Evolutionary conservation across 208 protist genomes (phyloP).

Genomic region (Acanthamoeba healyi): DNA sequence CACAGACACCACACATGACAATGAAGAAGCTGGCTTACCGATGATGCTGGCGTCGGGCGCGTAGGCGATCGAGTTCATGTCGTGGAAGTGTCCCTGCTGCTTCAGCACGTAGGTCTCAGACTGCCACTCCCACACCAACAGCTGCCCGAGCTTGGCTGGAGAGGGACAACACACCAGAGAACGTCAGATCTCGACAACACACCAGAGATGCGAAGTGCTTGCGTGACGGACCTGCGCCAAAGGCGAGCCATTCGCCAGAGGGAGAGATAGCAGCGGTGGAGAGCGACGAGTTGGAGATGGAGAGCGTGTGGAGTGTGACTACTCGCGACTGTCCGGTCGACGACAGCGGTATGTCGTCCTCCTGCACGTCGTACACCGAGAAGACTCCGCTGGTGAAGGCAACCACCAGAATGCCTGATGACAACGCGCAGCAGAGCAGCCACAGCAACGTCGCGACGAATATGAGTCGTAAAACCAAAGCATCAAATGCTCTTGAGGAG

Average conservation of each 20-base stretch:
- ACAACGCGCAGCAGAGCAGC: conserved; percentile 12
- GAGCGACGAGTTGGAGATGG: conserved; percentile 85
- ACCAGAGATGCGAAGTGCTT: not conserved
- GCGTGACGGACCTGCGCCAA: conserved; percentile 81
- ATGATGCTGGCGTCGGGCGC: conserved; percentile 84
- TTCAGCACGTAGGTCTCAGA: conserved; percentile 91
- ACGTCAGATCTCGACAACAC: not conserved
- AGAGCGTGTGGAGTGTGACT: conserved; percentile 54
- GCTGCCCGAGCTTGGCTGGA: conserved; percentile 86
- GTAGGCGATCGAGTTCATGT: conserved; percentile 89
- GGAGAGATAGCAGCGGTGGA: conserved; percentile 86
- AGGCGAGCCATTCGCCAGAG: conserved; percentile 93
- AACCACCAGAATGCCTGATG: conserved; percentile 83
- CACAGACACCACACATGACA: no score
- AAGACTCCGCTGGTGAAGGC: conserved; percentile 90
- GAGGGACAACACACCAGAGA: no score
- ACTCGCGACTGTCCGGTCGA: not conserved
- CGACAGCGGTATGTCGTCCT: conserved; percentile 71
- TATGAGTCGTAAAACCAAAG: not conserved
- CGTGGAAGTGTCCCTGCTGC: conserved; percentile 89
- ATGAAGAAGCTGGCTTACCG: conserved; percentile 37
- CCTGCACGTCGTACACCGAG: conserved; percentile 88
- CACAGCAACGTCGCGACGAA: no score
- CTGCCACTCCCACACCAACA: conserved; percentile 95
- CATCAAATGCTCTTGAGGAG: not conserved